Evolutionary conservation across 768 basidiomycete genomes (phyloP).

Genomic region (Auricularia sp.): DNA sequence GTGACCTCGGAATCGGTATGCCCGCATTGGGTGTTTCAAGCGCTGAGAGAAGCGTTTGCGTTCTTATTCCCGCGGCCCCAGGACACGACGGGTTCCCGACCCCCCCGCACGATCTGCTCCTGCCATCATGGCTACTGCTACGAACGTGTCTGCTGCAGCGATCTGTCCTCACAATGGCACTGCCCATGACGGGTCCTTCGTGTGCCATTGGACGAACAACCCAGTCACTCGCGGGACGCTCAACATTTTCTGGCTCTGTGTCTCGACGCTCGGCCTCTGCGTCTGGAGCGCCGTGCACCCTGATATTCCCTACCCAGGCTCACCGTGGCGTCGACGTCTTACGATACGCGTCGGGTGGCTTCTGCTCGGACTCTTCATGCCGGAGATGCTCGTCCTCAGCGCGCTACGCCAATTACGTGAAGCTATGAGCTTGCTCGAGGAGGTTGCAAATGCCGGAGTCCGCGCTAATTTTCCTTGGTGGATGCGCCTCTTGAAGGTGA

Average conservation of each 20-base stretch:
- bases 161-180: slow-evolving; percentile 49
- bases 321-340: background rate
- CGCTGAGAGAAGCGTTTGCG: too few species aligned
- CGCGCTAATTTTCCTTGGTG: background rate
- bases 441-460: background rate
- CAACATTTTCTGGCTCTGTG: slow-evolving; percentile 9
- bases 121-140: too few species aligned
- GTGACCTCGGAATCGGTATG: too few species aligned
- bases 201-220: background rate
- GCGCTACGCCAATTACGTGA: background rate
- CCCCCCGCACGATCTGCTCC: too few species aligned
- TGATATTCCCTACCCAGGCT: slow-evolving; percentile 3
- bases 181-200: background rate
- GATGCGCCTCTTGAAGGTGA: too few species aligned
- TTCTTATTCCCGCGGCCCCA: too few species aligned
- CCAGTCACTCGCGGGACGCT: slow-evolving; percentile 5
- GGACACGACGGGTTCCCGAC: too few species aligned
- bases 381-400: slow-evolving; percentile 7
- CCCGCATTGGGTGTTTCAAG: too few species aligned
- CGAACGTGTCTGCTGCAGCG: slow-evolving; percentile 52
- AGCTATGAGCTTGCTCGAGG: background rate
- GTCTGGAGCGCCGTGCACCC: slow-evolving; percentile 11
- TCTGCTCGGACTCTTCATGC: slow-evolving; percentile 5
- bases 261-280: slow-evolving; percentile 10
- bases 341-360: background rate